Percentiles rank a stretch among this genome's conserved stretches.
phyloP scores from a whole-genome alignment of 768 basidiomycete genomes.

The Coprinopsis marcescibilis region DNA sequence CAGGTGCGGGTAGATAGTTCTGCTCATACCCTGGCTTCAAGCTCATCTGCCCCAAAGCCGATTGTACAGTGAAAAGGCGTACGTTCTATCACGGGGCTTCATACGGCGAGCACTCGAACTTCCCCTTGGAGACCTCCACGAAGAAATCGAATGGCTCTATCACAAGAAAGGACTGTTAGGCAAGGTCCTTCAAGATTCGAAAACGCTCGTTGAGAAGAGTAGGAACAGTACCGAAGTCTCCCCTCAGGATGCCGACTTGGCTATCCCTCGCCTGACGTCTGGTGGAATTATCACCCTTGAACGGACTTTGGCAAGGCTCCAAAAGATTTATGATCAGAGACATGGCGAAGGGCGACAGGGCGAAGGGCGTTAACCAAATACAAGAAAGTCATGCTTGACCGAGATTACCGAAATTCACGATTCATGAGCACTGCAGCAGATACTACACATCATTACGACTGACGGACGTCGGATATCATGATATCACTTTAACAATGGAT shows the following conservation, averaged over 20 bases:
- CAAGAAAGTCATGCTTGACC: no score
- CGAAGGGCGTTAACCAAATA: no score
- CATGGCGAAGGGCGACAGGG: background rate
- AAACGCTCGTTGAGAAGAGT: conserved; percentile 64
- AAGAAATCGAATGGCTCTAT: conserved; percentile 74
- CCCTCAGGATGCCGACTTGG: conserved; percentile 34
- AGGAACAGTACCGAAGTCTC: conserved; percentile 26
- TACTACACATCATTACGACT: background rate
- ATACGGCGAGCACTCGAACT: conserved; percentile 84
- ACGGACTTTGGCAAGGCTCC: conserved; percentile 66
- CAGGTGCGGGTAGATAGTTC: conserved; percentile 53
- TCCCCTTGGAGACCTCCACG: conserved; percentile 63
- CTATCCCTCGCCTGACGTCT: conserved; percentile 71
- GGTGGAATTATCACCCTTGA: conserved; percentile 77
- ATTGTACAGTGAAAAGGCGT: conserved; percentile 90
- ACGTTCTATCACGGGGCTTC: conserved; percentile 84
- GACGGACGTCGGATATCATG: no score
- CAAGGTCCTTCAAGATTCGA: conserved; percentile 63
- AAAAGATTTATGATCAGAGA: conserved; percentile 30
- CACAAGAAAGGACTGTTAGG: conserved; percentile 54
- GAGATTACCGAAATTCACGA: no score
- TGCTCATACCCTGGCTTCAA: background rate
- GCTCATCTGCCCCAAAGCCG: conserved; percentile 44
- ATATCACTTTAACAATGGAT: no score
- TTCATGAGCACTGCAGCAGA: no score